Evolutionary conservation across 768 basidiomycete species (phyloP).

Genomic region (Leucosporidium creatinivorum): DNA sequence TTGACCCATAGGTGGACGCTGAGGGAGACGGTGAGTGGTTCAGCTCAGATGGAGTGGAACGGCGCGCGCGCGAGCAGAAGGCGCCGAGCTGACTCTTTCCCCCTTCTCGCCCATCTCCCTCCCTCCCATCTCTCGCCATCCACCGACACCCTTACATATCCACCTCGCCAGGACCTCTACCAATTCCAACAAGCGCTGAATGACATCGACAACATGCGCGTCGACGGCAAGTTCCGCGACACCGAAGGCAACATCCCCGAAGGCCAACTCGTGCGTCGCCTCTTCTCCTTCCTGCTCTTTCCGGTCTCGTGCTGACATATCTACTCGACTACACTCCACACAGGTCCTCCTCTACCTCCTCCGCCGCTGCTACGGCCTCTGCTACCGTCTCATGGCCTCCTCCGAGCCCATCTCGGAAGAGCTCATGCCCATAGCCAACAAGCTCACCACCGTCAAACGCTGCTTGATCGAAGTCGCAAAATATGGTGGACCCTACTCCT

Average conservation of each 20-base stretch:
- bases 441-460: constrained; percentile 36
- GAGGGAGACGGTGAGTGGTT: constrained; percentile 54
- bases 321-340: background rate
- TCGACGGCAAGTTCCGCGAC: constrained; percentile 95
- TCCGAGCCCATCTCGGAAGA: constrained; percentile 98
- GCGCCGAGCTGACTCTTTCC: background rate
- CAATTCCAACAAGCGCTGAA: constrained; percentile 88
- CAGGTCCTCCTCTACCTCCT: constrained; percentile 89
- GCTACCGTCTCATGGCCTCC: constrained; percentile 84
- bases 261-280: constrained; percentile 78
- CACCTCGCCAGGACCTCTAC: constrained; percentile 66
- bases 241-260: constrained; percentile 81
- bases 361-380: constrained; percentile 89
- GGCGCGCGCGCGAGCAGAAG: too few species aligned
- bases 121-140: background rate
- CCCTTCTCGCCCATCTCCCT: background rate
- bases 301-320: background rate
- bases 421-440: constrained; percentile 55
- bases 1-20: constrained; percentile 96
- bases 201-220: constrained; percentile 93
- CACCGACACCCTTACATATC: background rate
- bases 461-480: constrained; percentile 34
- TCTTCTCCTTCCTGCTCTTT: background rate
- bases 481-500: constrained; percentile 33
- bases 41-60: too few species aligned